These are phyloP conservation scores for Torulaspora delbrueckii DNA, from an alignment of 805 yeast genomes.

Conservation along the genomic window DNA sequence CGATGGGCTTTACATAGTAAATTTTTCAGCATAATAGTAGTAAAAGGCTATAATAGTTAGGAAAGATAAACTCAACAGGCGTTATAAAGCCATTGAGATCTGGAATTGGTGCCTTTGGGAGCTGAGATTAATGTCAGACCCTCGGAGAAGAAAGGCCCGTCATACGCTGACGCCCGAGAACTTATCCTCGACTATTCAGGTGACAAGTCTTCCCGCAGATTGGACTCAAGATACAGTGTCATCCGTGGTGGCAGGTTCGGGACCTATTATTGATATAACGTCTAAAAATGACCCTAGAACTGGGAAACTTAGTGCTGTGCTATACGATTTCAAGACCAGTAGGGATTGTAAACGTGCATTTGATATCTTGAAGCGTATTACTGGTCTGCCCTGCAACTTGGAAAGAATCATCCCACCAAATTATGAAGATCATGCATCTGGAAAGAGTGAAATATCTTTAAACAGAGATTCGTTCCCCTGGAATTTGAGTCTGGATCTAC, in stretches of 20 bases:
- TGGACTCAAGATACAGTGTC: conserved; percentile 64
- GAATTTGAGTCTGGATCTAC: conserved; percentile 29
- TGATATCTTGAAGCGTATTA: conserved; percentile 25
- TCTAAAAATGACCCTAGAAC: conserved; percentile 29
- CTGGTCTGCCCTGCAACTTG: conserved; percentile 27
- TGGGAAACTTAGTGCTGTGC: conserved; percentile 45
- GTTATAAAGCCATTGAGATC: not conserved
- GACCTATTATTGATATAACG: conserved; percentile 59
- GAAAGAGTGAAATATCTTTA: conserved; percentile 18
- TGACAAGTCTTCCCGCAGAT: conserved; percentile 54
- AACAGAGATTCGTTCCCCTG: conserved; percentile 34
- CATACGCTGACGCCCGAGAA: conserved; percentile 33
- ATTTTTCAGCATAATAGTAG: conserved; percentile 1
- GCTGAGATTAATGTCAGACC: conserved; percentile 23
- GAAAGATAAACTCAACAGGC: not conserved
- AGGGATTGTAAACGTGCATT: conserved; percentile 29
- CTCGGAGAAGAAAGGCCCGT: conserved; percentile 33
- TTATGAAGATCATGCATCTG: conserved; percentile 13
- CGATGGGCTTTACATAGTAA: not conserved
- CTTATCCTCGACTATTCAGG: conserved; percentile 29
- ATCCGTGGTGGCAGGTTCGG: conserved; percentile 67
- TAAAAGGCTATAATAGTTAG: not conserved
- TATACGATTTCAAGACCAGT: conserved; percentile 24
- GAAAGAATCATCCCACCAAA: conserved; percentile 27
- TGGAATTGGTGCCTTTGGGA: conserved; percentile 1